These are phyloP conservation scores for Tetrastigma voinierianum DNA, from an alignment of 164 flowering plant species.

Conservation along the genomic window DNA sequence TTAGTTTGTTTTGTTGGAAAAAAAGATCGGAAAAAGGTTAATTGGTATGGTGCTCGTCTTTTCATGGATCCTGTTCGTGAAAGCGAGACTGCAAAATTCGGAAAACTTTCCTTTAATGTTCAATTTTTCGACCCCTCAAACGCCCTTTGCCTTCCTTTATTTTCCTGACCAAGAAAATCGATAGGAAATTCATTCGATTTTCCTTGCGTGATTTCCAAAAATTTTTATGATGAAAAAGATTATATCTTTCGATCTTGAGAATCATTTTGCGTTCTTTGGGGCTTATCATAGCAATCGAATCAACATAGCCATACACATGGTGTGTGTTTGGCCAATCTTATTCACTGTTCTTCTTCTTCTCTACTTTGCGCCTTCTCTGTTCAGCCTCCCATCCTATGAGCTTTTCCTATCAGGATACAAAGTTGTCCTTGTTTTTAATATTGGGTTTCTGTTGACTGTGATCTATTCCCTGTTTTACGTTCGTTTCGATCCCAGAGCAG, in stretches of 20 bases:
- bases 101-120: too few species aligned
- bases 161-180: too few species aligned
- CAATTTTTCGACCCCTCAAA: too few species aligned
- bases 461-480: constrained; percentile 54
- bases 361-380: constrained; percentile 52
- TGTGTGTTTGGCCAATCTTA: constrained; percentile 82
- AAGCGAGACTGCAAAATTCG: too few species aligned
- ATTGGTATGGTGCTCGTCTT: too few species aligned
- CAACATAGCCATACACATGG: constrained; percentile 58
- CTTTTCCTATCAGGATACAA: constrained; percentile 14
- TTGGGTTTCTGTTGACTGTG: constrained; percentile 50
- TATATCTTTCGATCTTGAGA: constrained; percentile 71
- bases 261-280: constrained; percentile 81
- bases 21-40: too few species aligned
- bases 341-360: constrained; percentile 48
- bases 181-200: neutral
- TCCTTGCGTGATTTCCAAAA: neutral
- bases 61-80: too few species aligned
- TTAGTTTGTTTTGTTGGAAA: too few species aligned
- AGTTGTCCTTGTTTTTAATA: constrained; percentile 33
- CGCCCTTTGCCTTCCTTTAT: too few species aligned
- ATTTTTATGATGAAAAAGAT: constrained; percentile 20
- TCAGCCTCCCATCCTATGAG: constrained; percentile 20
- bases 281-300: constrained; percentile 85
- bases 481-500: constrained; percentile 66